Conservation (phyloP, 257 asterid genomes). For the Ocimum tenuiflorum region DNA sequence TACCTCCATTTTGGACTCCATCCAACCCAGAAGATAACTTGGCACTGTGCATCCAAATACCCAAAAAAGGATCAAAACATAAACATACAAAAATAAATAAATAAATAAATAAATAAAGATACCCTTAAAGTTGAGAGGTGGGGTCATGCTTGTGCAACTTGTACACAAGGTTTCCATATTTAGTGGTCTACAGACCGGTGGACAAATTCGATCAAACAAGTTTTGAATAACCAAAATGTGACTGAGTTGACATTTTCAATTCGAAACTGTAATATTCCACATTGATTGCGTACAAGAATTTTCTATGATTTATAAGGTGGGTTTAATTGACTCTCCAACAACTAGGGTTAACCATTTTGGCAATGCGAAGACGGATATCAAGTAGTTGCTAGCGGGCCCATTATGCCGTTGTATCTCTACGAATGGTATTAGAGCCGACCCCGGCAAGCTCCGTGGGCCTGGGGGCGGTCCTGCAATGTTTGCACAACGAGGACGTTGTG, state of each 20-base stretch:
- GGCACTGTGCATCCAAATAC: not conserved
- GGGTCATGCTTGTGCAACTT: not conserved
- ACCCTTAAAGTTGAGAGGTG: not conserved
- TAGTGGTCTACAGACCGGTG: slow-evolving; percentile 4
- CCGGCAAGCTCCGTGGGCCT: too few species aligned
- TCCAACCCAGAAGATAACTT: not conserved
- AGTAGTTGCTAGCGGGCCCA: too few species aligned
- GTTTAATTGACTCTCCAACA: too few species aligned
- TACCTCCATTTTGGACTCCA: slow-evolving; percentile 5
- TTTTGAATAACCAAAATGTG: not conserved
- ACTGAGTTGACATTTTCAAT: not conserved
- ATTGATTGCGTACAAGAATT: too few species aligned
- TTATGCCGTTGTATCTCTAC: too few species aligned
- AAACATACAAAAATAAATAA: not conserved
- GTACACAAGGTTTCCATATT: not conserved
- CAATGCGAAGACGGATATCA: too few species aligned
- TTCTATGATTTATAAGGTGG: too few species aligned
- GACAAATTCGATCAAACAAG: not conserved
- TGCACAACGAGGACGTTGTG: too few species aligned
- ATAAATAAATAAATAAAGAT: slow-evolving; percentile 1
- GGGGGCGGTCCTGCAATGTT: too few species aligned
- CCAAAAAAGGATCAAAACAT: not conserved
- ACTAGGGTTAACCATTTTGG: too few species aligned
- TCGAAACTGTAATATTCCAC: too few species aligned
- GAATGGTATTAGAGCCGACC: too few species aligned